Evolutionary conservation across 176 grass and related monocot genomes (phyloP).

Genomic region (Oryza meridionalis): DNA sequence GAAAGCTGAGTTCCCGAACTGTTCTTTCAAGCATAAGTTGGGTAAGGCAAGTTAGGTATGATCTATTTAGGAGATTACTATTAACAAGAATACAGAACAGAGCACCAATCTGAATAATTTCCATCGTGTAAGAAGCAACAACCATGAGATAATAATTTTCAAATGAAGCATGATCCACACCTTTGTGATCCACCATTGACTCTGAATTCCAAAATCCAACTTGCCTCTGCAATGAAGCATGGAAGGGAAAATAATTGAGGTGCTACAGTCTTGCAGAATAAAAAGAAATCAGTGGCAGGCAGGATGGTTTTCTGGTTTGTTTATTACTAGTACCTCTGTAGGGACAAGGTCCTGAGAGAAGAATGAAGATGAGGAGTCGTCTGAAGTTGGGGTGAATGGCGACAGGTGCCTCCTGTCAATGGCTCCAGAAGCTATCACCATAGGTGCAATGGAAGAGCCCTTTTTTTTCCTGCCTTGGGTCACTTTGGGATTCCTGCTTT

Average conservation of each 20-base stretch:
- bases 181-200: slow-evolving; percentile 46
- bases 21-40: slow-evolving; percentile 10
- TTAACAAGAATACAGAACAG: slow-evolving; percentile 32
- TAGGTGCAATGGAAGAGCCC: slow-evolving; percentile 22
- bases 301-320: neutral
- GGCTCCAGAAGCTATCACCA: slow-evolving; percentile 55
- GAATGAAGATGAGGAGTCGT: slow-evolving; percentile 57
- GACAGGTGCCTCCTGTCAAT: slow-evolving; percentile 53
- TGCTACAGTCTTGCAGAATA: slow-evolving; percentile 10
- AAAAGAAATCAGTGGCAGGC: neutral
- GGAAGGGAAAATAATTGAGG: slow-evolving; percentile 6
- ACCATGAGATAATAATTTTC: neutral
- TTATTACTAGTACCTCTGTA: slow-evolving; percentile 41
- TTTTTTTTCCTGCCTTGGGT: neutral
- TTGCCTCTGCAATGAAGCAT: slow-evolving; percentile 45
- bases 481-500: neutral
- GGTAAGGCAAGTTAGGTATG: slow-evolving; percentile 39
- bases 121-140: slow-evolving; percentile 49
- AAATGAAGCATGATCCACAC: slow-evolving; percentile 39
- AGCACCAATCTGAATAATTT: slow-evolving; percentile 22
- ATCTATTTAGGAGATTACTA: slow-evolving; percentile 34
- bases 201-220: slow-evolving; percentile 64
- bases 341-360: slow-evolving; percentile 57
- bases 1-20: slow-evolving; percentile 12
- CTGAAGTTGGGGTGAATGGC: slow-evolving; percentile 33